These are phyloP conservation scores for Yamadazyma diddensiae DNA, from an alignment of 1,139 yeast species.

Conservation along the genomic window DNA sequence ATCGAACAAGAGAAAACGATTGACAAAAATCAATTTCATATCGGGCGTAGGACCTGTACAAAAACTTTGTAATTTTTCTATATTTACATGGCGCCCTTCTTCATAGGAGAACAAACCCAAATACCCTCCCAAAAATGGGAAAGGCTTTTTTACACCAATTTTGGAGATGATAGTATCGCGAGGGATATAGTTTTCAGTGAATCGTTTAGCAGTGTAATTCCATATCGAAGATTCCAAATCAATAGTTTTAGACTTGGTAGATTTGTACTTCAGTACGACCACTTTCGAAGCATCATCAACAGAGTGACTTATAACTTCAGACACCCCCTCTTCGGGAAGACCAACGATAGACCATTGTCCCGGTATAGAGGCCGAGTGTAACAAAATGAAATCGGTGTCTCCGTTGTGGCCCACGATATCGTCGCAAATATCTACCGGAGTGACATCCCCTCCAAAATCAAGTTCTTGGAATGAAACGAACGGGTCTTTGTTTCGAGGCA, in stretches of 20 bases:
- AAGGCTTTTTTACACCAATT: constrained; percentile 19
- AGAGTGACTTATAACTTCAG: constrained; percentile 68
- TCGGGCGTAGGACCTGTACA: constrained; percentile 54
- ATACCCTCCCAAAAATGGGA: constrained; percentile 88
- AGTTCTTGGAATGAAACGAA: constrained; percentile 9
- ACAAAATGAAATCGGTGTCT: constrained; percentile 46
- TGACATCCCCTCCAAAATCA: constrained; percentile 11
- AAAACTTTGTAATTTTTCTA: constrained; percentile 30
- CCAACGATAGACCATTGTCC: constrained; percentile 91
- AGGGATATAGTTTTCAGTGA: constrained; percentile 21
- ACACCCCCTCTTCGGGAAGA: constrained; percentile 49
- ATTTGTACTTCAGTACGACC: constrained; percentile 15
- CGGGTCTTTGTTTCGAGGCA: constrained; percentile 5
- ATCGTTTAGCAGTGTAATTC: constrained; percentile 23
- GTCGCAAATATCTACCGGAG: constrained; percentile 53
- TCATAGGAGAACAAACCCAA: constrained; percentile 87
- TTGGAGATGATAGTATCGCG: constrained; percentile 18
- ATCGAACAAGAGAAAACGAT: constrained; percentile 59
- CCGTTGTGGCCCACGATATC: constrained; percentile 18
- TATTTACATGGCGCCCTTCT: constrained; percentile 55
- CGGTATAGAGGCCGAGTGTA: constrained; percentile 75
- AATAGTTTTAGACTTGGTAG: constrained; percentile 10
- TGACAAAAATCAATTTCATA: constrained; percentile 69
- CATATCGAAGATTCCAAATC: constrained; percentile 16
- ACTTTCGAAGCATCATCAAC: constrained; percentile 33